Evolutionary conservation across 345 rosid genomes (phyloP), one percentile per base, ranked within the genome.

Genomic region (Arabidopsis suecica): DNA sequence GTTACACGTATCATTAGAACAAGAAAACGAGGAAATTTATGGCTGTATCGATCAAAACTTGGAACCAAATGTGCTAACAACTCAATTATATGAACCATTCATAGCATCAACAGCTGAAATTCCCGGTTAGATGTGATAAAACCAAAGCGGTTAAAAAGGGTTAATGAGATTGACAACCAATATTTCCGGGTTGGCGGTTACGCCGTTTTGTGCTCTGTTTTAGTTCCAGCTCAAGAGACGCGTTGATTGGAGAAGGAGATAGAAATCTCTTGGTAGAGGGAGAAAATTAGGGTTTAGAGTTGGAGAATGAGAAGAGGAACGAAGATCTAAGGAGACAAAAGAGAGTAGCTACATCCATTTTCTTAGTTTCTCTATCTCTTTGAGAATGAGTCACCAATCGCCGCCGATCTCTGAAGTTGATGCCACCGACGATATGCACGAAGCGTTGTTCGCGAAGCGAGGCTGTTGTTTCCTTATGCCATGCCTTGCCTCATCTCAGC

Each of bases 381-480:
- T 20, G 64, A 65, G 38, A 37, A 84, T 78, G 85, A 18, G 73
- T 23, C 51, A 55, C 7, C 30, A 20, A 25, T 2, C 65, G 16
- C 38, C 55, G 3, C 68, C 73, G 30, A 4, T n/a, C 49, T 48
- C 72, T 11, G 44, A 74, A 16, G 45, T 61, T 62, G 78, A 77
- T 48, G 16, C 34, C 49, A 60, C 62, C 13, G 83, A 76, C 16
- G 74, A 74, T 48, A 33, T 69, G 71, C 82, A 73, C 38, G 83
- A 84, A 0, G 61, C 61, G 14, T 23, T 71, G 9, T 80, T 72
- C 69, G 37, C 80, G 34, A 75, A 65, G 36, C 50, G 79, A 48
- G 76, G 81, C 0, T 84, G 86, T 36, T 86, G 87, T 50, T 84
- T 71, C 76, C 82, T 81, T n/a, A 66, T 80, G 59, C 81, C 84